A percentile compares a stretch with the other conserved stretches of the same genome.
These are phyloP conservation scores for Vachellia pachyceras DNA, from an alignment of 306 rosid genomes.

Conservation along the genomic window DNA sequence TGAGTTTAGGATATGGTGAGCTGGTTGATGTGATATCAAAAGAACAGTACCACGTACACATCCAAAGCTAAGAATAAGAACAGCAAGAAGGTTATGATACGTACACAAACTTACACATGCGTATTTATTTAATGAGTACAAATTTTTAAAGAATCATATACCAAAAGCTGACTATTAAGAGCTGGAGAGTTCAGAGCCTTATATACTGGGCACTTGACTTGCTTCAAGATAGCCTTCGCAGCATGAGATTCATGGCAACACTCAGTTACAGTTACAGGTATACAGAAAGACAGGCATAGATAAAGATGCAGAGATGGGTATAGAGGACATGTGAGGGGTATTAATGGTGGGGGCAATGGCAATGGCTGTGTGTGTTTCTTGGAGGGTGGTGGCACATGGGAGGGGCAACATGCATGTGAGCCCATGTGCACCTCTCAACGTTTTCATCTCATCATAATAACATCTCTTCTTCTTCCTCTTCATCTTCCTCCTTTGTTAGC, in stretches of 20 bases:
- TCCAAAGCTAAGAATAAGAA: slow-evolving; percentile 1
- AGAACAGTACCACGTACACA: neutral
- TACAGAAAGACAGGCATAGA: neutral
- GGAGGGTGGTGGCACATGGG: slow-evolving; percentile 74
- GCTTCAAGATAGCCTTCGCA: no score
- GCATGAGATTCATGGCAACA: neutral
- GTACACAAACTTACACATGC: neutral
- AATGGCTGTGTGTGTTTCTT: slow-evolving; percentile 52
- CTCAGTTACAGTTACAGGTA: neutral
- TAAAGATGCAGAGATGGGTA: neutral
- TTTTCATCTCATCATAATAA: neutral
- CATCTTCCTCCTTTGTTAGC: neutral
- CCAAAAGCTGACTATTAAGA: no score
- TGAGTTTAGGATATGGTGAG: slow-evolving; percentile 48
- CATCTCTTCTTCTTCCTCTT: slow-evolving; percentile 23
- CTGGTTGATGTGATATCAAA: slow-evolving; percentile 56
- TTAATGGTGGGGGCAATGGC: slow-evolving; percentile 65
- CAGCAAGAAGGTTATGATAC: slow-evolving; percentile 27
- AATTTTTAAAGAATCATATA: no score
- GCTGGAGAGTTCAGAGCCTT: no score
- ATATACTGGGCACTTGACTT: no score
- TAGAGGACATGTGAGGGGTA: slow-evolving; percentile 71
- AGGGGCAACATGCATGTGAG: slow-evolving; percentile 69
- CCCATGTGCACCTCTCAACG: slow-evolving; percentile 70
- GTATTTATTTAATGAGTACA: no score